Evolutionary conservation across 192 early-diverging fungal species (phyloP).

Genomic region (Backusella circina): DNA sequence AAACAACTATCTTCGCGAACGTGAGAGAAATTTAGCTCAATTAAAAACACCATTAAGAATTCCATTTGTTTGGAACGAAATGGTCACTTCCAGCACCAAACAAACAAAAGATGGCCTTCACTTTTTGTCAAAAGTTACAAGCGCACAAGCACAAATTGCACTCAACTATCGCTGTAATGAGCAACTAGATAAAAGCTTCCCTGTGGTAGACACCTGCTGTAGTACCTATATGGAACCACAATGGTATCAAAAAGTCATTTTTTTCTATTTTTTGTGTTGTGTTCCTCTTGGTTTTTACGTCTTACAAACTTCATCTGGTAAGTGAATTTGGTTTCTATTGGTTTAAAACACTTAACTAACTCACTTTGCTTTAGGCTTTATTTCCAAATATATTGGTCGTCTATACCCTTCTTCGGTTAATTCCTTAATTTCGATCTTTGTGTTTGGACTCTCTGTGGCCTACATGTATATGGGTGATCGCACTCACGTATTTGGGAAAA

Average conservation of each 20-base stretch:
- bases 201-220: slow-evolving; percentile 58
- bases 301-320: background rate
- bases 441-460: slow-evolving; percentile 52
- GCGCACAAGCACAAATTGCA: slow-evolving; percentile 48
- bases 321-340: background rate
- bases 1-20: slow-evolving; percentile 49
- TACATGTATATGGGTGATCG: slow-evolving; percentile 68
- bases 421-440: slow-evolving; percentile 42
- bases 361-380: background rate
- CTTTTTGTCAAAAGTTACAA: slow-evolving; percentile 46
- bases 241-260: slow-evolving; percentile 39
- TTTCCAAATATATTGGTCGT: background rate
- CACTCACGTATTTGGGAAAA: slow-evolving; percentile 62
- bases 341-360: background rate
- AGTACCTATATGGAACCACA: slow-evolving; percentile 44
- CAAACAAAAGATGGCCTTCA: slow-evolving; percentile 70
- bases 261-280: slow-evolving; percentile 36
- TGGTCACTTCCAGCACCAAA: slow-evolving; percentile 32
- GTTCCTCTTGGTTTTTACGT: slow-evolving; percentile 32
- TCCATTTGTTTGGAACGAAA: slow-evolving; percentile 47
- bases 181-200: slow-evolving; percentile 24
- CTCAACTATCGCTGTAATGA: slow-evolving; percentile 66
- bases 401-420: slow-evolving; percentile 35
- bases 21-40: background rate
- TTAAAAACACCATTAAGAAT: slow-evolving; percentile 31